These are phyloP conservation scores for Podaxis mareebaensis DNA, from an alignment of 768 basidiomycete species.

Conservation along the genomic window DNA sequence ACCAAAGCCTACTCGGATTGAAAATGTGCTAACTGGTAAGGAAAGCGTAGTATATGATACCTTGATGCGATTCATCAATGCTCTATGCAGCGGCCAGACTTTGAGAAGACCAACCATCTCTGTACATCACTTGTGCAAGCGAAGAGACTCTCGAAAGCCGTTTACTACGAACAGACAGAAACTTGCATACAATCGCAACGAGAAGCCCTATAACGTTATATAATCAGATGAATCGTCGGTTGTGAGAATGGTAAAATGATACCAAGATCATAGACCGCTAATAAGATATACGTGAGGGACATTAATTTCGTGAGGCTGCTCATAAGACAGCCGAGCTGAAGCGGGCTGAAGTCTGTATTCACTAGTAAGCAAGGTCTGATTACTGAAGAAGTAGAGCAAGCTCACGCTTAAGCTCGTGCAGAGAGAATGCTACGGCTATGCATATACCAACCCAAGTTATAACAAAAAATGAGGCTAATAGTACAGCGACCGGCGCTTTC, in stretches of 20 bases:
- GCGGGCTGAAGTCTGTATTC: neutral
- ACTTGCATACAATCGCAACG: neutral
- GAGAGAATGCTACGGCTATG: neutral
- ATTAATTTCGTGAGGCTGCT: neutral
- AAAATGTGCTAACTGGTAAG: neutral
- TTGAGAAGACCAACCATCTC: neutral
- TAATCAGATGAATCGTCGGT: neutral
- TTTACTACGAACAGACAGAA: neutral
- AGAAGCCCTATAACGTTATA: neutral
- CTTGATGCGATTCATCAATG: neutral
- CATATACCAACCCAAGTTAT: slow-evolving; percentile 1
- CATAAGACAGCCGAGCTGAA: neutral
- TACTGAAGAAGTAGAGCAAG: too few relatives aligned
- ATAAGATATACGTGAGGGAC: neutral
- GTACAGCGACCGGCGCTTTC: neutral
- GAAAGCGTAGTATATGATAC: slow-evolving; percentile 2
- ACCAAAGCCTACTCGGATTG: neutral
- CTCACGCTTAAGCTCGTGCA: neutral
- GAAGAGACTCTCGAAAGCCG: neutral
- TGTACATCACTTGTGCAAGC: slow-evolving; percentile 3
- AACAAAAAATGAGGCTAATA: neutral
- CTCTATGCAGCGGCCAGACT: too few relatives aligned
- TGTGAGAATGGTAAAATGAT: neutral
- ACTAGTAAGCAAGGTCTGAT: neutral
- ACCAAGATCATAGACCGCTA: slow-evolving; percentile 3